A percentile compares a stretch with the other conserved stretches of the same genome.
Conservation (phyloP, 2,329 filamentous ascomycete genomes). For the Fusarium pilosicola region DNA sequence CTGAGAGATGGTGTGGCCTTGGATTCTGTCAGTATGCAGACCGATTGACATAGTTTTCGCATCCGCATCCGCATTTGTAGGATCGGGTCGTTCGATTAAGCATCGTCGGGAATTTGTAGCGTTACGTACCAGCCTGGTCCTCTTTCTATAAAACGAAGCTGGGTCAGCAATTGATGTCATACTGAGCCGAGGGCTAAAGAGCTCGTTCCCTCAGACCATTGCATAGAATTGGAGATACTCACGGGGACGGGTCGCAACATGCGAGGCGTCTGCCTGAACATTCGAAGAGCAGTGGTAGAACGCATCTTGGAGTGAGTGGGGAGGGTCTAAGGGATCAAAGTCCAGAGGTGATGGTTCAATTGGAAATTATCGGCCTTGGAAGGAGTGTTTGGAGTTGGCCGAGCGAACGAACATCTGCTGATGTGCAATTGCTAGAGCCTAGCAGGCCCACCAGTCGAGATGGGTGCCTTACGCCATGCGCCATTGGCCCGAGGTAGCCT, state of each 20-base stretch:
- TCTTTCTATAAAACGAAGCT: conserved; percentile 62
- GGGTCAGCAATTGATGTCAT: conserved; percentile 42
- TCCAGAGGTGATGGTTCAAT: conserved; percentile 47
- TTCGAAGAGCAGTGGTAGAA: conserved; percentile 71
- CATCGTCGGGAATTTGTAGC: conserved; percentile 12
- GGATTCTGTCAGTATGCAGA: conserved; percentile 38
- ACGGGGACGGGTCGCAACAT: conserved; percentile 80
- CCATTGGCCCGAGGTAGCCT: conserved; percentile 51
- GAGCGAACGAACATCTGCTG: conserved; percentile 50
- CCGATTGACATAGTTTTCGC: conserved; percentile 27
- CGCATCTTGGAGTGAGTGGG: conserved; percentile 65
- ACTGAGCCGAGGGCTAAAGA: conserved; percentile 33
- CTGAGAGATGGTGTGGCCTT: conserved; percentile 97
- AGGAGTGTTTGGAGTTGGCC: conserved; percentile 47
- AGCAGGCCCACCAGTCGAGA: conserved; percentile 45
- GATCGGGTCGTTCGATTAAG: conserved; percentile 25
- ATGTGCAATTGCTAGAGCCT: conserved; percentile 48
- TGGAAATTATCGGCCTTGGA: conserved; percentile 46
- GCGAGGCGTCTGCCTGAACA: conserved; percentile 73
- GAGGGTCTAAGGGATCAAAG: conserved; percentile 41
- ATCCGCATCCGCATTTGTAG: conserved; percentile 8
- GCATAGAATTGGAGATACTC: conserved; percentile 47
- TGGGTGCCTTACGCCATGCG: conserved; percentile 51
- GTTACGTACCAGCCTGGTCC: conserved; percentile 72
- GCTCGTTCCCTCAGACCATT: conserved; percentile 30